Evolutionary conservation across 2,329 filamentous ascomycete genomes (phyloP).

Genomic region (Harringtonia lauricola): DNA sequence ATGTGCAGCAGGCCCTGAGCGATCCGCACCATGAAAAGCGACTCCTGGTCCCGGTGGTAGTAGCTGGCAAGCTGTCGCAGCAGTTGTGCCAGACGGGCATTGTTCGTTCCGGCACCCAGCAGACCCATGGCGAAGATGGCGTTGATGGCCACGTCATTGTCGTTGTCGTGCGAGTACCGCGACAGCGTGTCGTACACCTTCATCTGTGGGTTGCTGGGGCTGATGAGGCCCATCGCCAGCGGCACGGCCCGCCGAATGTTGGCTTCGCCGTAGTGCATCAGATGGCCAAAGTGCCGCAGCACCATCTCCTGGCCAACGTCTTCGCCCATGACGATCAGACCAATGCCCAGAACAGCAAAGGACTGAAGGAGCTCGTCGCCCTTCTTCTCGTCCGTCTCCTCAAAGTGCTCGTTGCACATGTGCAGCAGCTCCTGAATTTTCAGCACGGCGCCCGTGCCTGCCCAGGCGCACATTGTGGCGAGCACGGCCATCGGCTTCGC

Average conservation of each 20-base stretch:
- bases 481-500: constrained; percentile 90
- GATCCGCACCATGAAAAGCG: constrained; percentile 97
- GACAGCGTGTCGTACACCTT: constrained; percentile 98
- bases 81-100: constrained; percentile 88
- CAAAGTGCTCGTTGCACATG: constrained; percentile 95
- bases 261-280: constrained; percentile 98
- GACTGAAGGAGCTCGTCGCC: constrained; percentile 91
- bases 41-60: constrained; percentile 93
- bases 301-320: constrained; percentile 99
- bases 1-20: constrained; percentile 96
- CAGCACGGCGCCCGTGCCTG: constrained; percentile 89
- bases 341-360: constrained; percentile 90
- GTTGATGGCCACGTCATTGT: constrained; percentile 96
- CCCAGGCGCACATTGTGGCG: constrained; percentile 95
- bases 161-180: constrained; percentile 95
- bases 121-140: constrained; percentile 99
- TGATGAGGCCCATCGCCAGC: constrained; percentile 91
- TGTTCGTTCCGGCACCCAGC: constrained; percentile 93
- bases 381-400: constrained; percentile 89
- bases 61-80: constrained; percentile 92
- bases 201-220: constrained; percentile 98
- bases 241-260: constrained; percentile 96
- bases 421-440: constrained; percentile 96
- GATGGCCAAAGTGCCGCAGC: constrained; percentile 87
- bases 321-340: constrained; percentile 93